Base-by-base conservation (phyloP, 1,284 basidiomycete species). In the Ganoderma lingzhi region DNA sequence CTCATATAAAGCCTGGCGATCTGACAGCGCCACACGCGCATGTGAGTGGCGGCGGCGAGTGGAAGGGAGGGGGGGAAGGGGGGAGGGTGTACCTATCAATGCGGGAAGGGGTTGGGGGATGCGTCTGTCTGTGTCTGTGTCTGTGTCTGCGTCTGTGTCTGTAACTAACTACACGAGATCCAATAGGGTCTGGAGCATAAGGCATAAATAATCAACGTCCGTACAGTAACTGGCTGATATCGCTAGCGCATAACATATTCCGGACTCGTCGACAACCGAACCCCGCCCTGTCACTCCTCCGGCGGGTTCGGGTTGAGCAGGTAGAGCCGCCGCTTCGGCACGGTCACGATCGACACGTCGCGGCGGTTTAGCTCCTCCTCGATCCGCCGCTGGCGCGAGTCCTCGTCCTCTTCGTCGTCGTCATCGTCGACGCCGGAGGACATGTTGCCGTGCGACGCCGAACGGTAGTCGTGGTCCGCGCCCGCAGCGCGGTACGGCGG, bases 281-380 rank as follows among this genome's bases (percentile, higher is more conserved):
- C 56, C 64, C 66, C 58, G 53, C 63, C 51, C 65, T 62, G 53
- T 35, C 32, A 56, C 30, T 70, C 67, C 55, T 74, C 72, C 55
- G 72, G 72, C 44, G 72, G 72, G 56, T 82, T 84, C 5, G 91
- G 91, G 77, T 94, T 94, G 65, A 87, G 85, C 62, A 94, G 86
- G 84, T 88, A 89, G 67, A 94, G 81, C 75, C 87, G 88, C 72
- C 92, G 90, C 77, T 87, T 90, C 37, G 93, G 93, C 45, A 93
- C 88, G 17, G 93, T 94, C 71, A 94, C 87, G 76, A 94, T 93
- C 32, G 91, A 92, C 39, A 94, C 91, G 72, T 94, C 91, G 65
- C 92, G 86, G 75, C 92, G 84, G 51, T 84, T 88, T 86, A 94
- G 92, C 79, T 94, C 93, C 67, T 91, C 89, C 78, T 94, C 93